These are phyloP conservation scores for Rhododendron henanense DNA, from an alignment of 148 eudicot genomes.

Conservation along the genomic window DNA sequence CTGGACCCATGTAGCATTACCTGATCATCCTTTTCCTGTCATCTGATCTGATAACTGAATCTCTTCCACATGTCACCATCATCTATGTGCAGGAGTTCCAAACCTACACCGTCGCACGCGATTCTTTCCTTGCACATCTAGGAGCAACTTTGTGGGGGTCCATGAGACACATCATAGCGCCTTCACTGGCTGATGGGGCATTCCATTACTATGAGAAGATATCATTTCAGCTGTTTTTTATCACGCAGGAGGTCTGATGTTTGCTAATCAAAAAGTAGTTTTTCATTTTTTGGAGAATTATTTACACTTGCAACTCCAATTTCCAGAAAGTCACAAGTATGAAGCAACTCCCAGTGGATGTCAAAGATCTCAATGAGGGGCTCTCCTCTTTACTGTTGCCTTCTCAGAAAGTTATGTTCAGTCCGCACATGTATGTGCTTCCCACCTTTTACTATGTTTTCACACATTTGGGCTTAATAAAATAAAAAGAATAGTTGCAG, in stretches of 20 bases:
- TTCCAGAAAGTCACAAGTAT: constrained; percentile 57
- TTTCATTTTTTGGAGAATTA: neutral
- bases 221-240: constrained; percentile 84
- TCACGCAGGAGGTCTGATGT: constrained; percentile 73
- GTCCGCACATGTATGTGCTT: constrained; percentile 65
- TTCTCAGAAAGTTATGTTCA: constrained; percentile 76
- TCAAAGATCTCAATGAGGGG: constrained; percentile 66
- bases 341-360: constrained; percentile 79
- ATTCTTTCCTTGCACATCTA: constrained; percentile 81
- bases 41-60: neutral
- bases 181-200: constrained; percentile 88
- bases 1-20: neutral
- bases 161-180: constrained; percentile 87
- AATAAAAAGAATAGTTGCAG: neutral
- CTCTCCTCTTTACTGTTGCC: constrained; percentile 81
- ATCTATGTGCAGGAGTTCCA: constrained; percentile 61
- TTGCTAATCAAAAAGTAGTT: constrained; percentile 11
- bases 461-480: neutral
- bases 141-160: constrained; percentile 97
- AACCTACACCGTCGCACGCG: constrained; percentile 94
- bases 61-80: constrained; percentile 10
- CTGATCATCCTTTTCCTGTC: constrained; percentile 1
- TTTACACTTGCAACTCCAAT: constrained; percentile 13
- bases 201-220: constrained; percentile 89
- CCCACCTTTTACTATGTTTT: neutral